Evolutionary conservation across 2,329 filamentous ascomycete genomes (phyloP).

Genomic region (Alternaria rosae): DNA sequence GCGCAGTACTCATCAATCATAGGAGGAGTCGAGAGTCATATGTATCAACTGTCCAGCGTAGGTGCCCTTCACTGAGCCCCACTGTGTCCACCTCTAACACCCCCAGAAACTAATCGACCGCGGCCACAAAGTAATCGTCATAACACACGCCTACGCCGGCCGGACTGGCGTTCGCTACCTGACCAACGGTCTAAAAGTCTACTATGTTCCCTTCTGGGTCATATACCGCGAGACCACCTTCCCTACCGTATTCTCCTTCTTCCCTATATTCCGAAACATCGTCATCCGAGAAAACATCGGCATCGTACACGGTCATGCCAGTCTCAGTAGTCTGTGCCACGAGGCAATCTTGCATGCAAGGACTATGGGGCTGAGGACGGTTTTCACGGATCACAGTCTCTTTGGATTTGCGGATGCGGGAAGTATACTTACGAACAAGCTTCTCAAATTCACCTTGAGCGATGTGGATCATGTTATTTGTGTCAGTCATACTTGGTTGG

Average conservation of each 20-base stretch:
- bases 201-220: constrained; percentile 94
- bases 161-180: constrained; percentile 92
- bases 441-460: constrained; percentile 93
- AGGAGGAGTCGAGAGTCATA: constrained; percentile 95
- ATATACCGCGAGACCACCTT: constrained; percentile 94
- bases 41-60: constrained; percentile 90
- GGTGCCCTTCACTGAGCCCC: constrained; percentile 18
- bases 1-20: constrained; percentile 26
- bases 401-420: constrained; percentile 97
- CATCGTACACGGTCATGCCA: constrained; percentile 97
- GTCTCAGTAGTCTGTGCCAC: constrained; percentile 89
- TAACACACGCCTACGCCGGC: constrained; percentile 93
- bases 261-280: constrained; percentile 96
- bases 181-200: constrained; percentile 97
- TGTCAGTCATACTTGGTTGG: constrained; percentile 96
- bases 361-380: constrained; percentile 94
- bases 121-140: constrained; percentile 96
- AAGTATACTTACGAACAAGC: constrained; percentile 95
- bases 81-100: constrained; percentile 16
- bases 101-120: constrained; percentile 88
- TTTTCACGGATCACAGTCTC: constrained; percentile 96
- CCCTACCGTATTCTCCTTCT: constrained; percentile 97
- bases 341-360: constrained; percentile 93
- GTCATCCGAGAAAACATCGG: constrained; percentile 92
- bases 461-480: constrained; percentile 99